Conservation (phyloP, 352 stramenopile species). For the Phytophthora pisi region DNA sequence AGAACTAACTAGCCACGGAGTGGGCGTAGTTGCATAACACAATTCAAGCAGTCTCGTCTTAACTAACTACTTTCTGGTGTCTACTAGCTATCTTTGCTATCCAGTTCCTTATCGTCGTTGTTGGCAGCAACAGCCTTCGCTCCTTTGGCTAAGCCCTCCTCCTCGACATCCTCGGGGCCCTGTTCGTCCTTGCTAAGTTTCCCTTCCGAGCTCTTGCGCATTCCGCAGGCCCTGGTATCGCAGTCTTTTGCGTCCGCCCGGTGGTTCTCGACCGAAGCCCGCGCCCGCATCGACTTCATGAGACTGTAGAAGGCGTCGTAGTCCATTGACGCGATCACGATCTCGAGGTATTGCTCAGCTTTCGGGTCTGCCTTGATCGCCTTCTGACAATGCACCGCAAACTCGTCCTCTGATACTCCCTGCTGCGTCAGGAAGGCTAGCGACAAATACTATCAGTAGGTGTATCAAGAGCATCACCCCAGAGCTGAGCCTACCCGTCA, state of each 20-base stretch:
- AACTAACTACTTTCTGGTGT: background rate
- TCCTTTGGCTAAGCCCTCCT: conserved; percentile 25
- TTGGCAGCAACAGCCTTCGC: conserved; percentile 18
- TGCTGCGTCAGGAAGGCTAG: conserved; percentile 62
- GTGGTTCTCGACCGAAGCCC: conserved; percentile 49
- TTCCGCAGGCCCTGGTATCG: conserved; percentile 19
- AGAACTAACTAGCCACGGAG: background rate
- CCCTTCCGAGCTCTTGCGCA: conserved; percentile 25
- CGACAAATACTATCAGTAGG: background rate
- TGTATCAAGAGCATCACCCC: background rate
- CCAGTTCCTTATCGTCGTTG: conserved; percentile 27
- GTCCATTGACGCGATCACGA: conserved; percentile 82
- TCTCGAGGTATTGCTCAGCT: conserved; percentile 72
- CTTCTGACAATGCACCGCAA: conserved; percentile 54
- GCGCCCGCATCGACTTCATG: conserved; percentile 75
- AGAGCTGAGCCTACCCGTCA: conserved; percentile 43
- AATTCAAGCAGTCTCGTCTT: conserved; percentile 10
- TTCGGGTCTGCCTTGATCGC: conserved; percentile 64
- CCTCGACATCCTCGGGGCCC: conserved; percentile 29
- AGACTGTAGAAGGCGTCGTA: conserved; percentile 75
- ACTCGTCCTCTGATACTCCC: conserved; percentile 63
- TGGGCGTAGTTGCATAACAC: background rate
- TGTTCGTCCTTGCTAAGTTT: conserved; percentile 40
- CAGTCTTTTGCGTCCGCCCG: conserved; percentile 42
- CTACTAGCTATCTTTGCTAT: conserved; percentile 35